Evolutionary conservation across 225 moss, liverwort and hornwort species (phyloP), one percentile per base, ranked within the genome.

Genomic region (Asterella californica): DNA sequence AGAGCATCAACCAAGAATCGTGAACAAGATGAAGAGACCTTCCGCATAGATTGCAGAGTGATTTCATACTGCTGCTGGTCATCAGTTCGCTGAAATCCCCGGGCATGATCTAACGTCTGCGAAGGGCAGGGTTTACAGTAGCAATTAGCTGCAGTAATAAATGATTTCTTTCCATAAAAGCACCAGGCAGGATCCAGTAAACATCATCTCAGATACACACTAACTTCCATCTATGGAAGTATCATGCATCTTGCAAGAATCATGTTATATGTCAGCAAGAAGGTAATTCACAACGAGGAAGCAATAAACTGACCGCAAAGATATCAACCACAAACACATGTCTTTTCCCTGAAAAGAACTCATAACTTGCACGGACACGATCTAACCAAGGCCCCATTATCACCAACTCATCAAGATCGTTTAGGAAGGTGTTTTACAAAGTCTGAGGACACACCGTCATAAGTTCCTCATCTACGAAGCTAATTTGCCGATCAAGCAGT

Each of bases 21-120:
- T n/a, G 15, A 10, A 15, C 29, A 53, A 18, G 53, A 52, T 15
- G 55, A 38, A 75, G 45, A 29, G 62, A 70, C 79, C 96, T 88
- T 91, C 83, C 62, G 86, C 85, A 79, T 86, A 79, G 91, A 83
- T 82, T 89, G 87, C 76, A 82, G 88, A 76, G 90, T 90, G 49
- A 82, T 84, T 75, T 91, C 85, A 60, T 86, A 90, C 49, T 82
- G 85, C 87, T 87, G 85, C 62, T 88, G 88, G 61, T 90, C 91
- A 69, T 96, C 91, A 25, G 90, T 90, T 73, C 85, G 86, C 77
- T 88, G 89, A 78, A 96, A 94, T 62, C 96, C 92, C 34, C 87
- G 85, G 75, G 91, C 90, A 83, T 82, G 88, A 84, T 92, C 86
- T 79, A 96, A 82, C 80, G 53, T 87, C 95, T 95, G 83, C 72